phyloP scores from a whole-genome alignment of 139 green algal species.

The Chloropicon primus region DNA sequence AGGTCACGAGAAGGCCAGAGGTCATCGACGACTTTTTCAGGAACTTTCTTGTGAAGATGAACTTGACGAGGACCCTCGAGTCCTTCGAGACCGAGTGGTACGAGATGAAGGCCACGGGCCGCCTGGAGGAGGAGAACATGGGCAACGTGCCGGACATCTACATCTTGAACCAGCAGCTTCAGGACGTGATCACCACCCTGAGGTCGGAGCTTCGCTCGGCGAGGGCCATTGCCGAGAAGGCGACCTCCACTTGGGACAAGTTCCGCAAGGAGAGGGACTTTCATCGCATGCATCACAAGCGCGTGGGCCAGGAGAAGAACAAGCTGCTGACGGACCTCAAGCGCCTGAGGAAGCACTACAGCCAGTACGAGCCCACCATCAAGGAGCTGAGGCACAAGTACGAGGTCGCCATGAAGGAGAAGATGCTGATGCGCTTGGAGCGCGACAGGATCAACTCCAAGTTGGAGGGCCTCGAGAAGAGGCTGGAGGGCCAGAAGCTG shows the following conservation, averaged over 20 bases:
- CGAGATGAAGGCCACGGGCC: conserved; percentile 49
- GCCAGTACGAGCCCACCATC: conserved; percentile 73
- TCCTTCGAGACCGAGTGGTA: conserved; percentile 77
- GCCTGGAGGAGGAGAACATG: conserved; percentile 18
- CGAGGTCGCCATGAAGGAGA: conserved; percentile 71
- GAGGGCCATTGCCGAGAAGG: conserved; percentile 14
- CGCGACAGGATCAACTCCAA: conserved; percentile 19
- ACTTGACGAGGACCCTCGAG: conserved; percentile 45
- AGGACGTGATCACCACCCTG: conserved; percentile 34
- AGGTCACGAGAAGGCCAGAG: conserved; percentile 26
- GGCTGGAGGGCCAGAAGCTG: not conserved
- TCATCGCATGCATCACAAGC: conserved; percentile 80
- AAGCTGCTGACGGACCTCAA: conserved; percentile 66
- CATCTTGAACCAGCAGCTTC: conserved; percentile 41
- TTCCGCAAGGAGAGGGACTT: conserved; percentile 78
- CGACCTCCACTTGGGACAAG: conserved; percentile 37
- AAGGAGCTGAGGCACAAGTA: conserved; percentile 71
- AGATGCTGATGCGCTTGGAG: conserved; percentile 48
- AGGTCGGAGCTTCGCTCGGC: conserved; percentile 14
- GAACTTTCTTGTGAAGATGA: conserved; percentile 72
- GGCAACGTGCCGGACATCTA: conserved; percentile 52
- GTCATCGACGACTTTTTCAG: conserved; percentile 76
- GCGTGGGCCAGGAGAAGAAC: conserved; percentile 78
- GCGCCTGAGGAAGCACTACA: conserved; percentile 60
- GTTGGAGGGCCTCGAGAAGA: conserved; percentile 23